Percentiles rank a stretch among this genome's conserved stretches.
Conservation (phyloP, 169 alveolate species). For the Plasmodium berghei region DNA sequence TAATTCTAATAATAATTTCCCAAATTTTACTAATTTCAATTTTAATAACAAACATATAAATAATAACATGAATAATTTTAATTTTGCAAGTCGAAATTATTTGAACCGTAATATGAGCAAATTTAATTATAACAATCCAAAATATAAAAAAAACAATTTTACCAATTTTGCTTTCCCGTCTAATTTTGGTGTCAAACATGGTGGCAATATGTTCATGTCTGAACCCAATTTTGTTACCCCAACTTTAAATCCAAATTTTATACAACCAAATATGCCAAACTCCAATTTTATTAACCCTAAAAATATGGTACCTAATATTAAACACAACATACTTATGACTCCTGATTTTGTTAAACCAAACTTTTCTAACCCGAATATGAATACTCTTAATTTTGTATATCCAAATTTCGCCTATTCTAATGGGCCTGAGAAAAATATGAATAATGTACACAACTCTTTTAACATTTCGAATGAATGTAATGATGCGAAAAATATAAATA, state of each 20-base stretch:
- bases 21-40: constrained; percentile 4
- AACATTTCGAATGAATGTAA: too few relatives aligned
- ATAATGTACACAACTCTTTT: background rate
- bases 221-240: too few relatives aligned
- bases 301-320: background rate
- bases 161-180: too few relatives aligned
- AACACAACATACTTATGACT: background rate
- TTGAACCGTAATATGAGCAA: constrained; percentile 3
- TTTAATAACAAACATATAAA: constrained; percentile 5
- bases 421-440: background rate
- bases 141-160: too few relatives aligned
- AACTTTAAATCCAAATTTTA: too few relatives aligned
- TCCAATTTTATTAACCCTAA: constrained; percentile 7
- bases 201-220: too few relatives aligned
- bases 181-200: too few relatives aligned
- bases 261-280: background rate
- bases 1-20: background rate
- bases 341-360: background rate
- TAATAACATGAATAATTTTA: constrained; percentile 27
- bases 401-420: constrained; percentile 7
- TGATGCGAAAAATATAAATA: background rate
- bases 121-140: constrained; percentile 11
- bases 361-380: constrained; percentile 4
- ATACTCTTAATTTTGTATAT: background rate
- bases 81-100: constrained; percentile 36